Percentiles rank a stretch among this genome's conserved stretches.
These are phyloP conservation scores for Scheffersomyces stipitis DNA, from an alignment of 805 yeast genomes.

Conservation along the genomic window DNA sequence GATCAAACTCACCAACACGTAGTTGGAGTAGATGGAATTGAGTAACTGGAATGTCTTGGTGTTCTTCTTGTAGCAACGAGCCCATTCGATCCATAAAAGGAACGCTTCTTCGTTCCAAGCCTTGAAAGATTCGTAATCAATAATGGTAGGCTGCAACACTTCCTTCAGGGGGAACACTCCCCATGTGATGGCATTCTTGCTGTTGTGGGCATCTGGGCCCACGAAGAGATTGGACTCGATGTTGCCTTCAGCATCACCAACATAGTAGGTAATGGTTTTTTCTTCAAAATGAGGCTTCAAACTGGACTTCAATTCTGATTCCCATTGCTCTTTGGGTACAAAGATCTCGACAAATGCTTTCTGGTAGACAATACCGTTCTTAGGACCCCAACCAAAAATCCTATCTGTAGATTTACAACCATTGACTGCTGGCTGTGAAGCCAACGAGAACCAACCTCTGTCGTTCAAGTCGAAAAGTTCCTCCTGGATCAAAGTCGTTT, in stretches of 20 bases:
- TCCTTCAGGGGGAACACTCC: slow-evolving; percentile 93
- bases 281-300: slow-evolving; percentile 38
- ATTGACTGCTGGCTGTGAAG: slow-evolving; percentile 95
- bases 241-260: slow-evolving; percentile 59
- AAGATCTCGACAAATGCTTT: slow-evolving; percentile 88
- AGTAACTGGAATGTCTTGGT: slow-evolving; percentile 61
- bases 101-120: slow-evolving; percentile 98
- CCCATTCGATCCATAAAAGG: slow-evolving; percentile 91
- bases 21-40: slow-evolving; percentile 57
- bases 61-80: slow-evolving; percentile 64
- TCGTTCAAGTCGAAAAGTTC: slow-evolving; percentile 78
- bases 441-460: slow-evolving; percentile 77
- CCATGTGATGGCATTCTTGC: slow-evolving; percentile 91
- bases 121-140: slow-evolving; percentile 86
- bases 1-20: slow-evolving; percentile 78
- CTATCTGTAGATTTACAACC: slow-evolving; percentile 76
- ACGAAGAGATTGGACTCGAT: slow-evolving; percentile 61
- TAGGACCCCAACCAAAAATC: slow-evolving; percentile 97
- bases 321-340: slow-evolving; percentile 73
- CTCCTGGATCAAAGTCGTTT: slow-evolving; percentile 90
- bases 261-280: slow-evolving; percentile 68
- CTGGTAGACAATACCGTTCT: slow-evolving; percentile 84
- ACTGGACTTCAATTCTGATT: slow-evolving; percentile 48
- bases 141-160: slow-evolving; percentile 86
- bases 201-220: slow-evolving; percentile 29